Evolutionary conservation across 306 rosid genomes (phyloP), one percentile per base, ranked within the genome.

Genomic region (Dalbergia cultrata): DNA sequence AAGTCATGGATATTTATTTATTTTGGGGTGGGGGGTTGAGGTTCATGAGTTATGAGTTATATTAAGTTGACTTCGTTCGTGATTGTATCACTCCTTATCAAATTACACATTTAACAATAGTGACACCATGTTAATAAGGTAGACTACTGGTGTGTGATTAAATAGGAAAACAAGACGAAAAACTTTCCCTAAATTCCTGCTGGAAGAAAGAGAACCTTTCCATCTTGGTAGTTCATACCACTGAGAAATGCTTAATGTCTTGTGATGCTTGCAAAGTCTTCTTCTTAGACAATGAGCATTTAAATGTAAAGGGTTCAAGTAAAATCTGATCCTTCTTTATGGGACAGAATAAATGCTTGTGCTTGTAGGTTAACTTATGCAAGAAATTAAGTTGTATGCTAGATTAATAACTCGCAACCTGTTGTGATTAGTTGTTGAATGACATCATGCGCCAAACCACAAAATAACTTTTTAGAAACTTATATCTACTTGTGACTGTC

Each of bases 181-280:
- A 58, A 4, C 58, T 76, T 72, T 33, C 63, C 69, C 61, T 57
- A 31, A 19, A 69, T 31, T 56, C 59, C 53, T 67, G 16, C 33
- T 45, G 63, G 81, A 79, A 70, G 41, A 79, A 70, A 58, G 77
- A 70, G 45, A 59, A 37, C 52, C 50, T 70, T 74, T 43, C 62
- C n/a, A 17, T 70, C 41, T 60, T 47, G 53, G 53, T 11, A 47
- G 53, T 47, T 60, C 11, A 60, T 49, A 14, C 35, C 13, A 19
- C 35, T 49, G 44, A 71, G 6, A 26, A 72, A 80, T 52, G 21
- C 33, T 10, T 49, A 61, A 80, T 17, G 67, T 64, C 11, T 41
- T 73, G 0, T 21, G 21, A 41, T 26, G 64, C 54, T 65, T 72
- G 6, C 6, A n/a, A 33, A 13, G 5, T 67, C 12, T 67, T 31